Evolutionary conservation across 129 eudicot species (phyloP).

Genomic region (Lactuca saligna): DNA sequence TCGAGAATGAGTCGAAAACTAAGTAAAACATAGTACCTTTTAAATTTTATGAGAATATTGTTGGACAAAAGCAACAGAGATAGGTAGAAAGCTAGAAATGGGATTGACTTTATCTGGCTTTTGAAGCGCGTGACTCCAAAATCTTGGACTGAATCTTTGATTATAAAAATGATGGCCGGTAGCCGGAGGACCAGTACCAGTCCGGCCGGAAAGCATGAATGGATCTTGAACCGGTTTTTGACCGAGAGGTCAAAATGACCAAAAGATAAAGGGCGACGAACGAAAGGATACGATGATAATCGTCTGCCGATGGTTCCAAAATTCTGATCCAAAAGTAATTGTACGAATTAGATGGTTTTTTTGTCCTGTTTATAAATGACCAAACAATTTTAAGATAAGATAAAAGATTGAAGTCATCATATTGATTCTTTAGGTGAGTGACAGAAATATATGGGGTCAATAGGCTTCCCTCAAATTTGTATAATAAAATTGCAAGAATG

Average conservation of each 20-base stretch:
- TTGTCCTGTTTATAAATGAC: too few relatives aligned
- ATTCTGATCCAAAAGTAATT: too few relatives aligned
- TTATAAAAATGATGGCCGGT: background rate
- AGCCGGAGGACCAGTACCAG: background rate
- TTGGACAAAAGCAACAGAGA: background rate
- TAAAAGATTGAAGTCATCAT: too few relatives aligned
- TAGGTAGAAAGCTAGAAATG: background rate
- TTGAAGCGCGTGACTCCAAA: background rate
- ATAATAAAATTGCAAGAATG: too few relatives aligned
- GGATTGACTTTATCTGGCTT: slow-evolving; percentile 1
- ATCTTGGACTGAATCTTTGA: background rate
- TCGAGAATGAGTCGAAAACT: background rate
- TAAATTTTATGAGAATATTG: background rate
- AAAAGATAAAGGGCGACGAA: too few relatives aligned
- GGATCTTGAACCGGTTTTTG: too few relatives aligned
- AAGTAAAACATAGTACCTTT: background rate
- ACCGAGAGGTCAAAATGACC: background rate
- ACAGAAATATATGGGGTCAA: too few relatives aligned
- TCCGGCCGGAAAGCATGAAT: background rate
- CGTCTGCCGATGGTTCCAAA: background rate
- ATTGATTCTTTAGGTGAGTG: too few relatives aligned
- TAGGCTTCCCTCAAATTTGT: too few relatives aligned
- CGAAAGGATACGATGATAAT: too few relatives aligned
- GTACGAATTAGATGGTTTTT: too few relatives aligned
- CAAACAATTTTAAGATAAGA: too few relatives aligned